Conservation (phyloP, 169 alveolate genomes). For the Plasmodium billcollinsi region DNA sequence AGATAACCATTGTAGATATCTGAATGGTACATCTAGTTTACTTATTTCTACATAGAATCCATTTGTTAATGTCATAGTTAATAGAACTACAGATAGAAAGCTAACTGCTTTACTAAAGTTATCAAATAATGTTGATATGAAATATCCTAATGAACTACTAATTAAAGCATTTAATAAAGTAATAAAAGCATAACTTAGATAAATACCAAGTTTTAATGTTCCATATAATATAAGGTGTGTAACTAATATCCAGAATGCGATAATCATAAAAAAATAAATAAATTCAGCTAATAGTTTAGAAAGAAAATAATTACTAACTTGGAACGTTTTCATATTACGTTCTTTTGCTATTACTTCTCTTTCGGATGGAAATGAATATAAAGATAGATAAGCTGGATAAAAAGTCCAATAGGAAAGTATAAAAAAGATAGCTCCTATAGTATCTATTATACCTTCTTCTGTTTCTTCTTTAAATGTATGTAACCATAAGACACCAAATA, state of each 20-base stretch:
- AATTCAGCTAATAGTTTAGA: constrained; percentile 72
- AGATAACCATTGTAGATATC: constrained; percentile 66
- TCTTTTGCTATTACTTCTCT: constrained; percentile 77
- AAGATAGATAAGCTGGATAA: constrained; percentile 73
- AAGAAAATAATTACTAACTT: constrained; percentile 69
- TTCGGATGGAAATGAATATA: constrained; percentile 79
- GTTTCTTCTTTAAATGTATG: constrained; percentile 45
- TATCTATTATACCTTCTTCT: constrained; percentile 45
- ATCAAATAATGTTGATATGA: constrained; percentile 59
- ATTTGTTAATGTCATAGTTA: constrained; percentile 63
- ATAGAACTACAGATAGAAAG: constrained; percentile 43
- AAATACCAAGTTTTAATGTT: constrained; percentile 29
- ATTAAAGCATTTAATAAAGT: constrained; percentile 39
- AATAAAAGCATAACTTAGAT: constrained; percentile 27
- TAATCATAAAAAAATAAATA: constrained; percentile 36
- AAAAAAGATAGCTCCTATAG: constrained; percentile 71
- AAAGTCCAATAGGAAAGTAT: constrained; percentile 70
- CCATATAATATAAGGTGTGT: constrained; percentile 46
- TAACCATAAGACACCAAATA: constrained; percentile 62
- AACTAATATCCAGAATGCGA: constrained; percentile 39
- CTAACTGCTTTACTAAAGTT: constrained; percentile 64
- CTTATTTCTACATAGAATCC: constrained; percentile 58
- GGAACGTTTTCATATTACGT: constrained; percentile 72
- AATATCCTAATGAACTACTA: constrained; percentile 66
- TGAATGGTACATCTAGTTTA: constrained; percentile 38